Evolutionary conservation across 441 rosid genomes (phyloP).

Genomic region (Corymbia calophylla): DNA sequence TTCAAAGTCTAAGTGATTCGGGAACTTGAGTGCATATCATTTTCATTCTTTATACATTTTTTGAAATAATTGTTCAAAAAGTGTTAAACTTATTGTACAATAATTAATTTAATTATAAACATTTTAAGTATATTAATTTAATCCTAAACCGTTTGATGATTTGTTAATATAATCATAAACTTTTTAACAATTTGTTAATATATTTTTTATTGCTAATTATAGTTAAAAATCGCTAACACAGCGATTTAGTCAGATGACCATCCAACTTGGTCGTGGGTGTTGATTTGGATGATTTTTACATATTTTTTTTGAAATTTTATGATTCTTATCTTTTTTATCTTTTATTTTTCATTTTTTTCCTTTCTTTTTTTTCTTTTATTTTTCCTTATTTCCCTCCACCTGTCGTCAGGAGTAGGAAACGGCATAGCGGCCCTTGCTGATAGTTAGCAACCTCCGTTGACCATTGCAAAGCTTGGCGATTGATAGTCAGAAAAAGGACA

Average conservation of each 20-base stretch:
- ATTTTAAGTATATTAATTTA: too few species aligned
- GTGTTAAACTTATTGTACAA: accelerated
- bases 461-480: accelerated
- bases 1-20: background rate
- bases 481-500: too few species aligned
- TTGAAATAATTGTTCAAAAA: too few species aligned
- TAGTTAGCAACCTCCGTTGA: accelerated
- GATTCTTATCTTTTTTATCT: too few species aligned
- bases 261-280: accelerated
- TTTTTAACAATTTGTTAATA: too few species aligned
- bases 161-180: too few species aligned
- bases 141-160: accelerated
- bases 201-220: background rate
- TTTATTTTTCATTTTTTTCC: too few species aligned
- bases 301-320: too few species aligned
- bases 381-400: background rate
- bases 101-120: too few species aligned
- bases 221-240: accelerated
- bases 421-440: background rate
- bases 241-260: too few species aligned
- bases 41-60: too few species aligned
- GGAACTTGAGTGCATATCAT: background rate
- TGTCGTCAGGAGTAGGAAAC: accelerated
- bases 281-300: background rate
- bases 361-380: too few species aligned